These are phyloP conservation scores for Lyophyllum shimeji DNA, from an alignment of 768 basidiomycete genomes.

Conservation along the genomic window DNA sequence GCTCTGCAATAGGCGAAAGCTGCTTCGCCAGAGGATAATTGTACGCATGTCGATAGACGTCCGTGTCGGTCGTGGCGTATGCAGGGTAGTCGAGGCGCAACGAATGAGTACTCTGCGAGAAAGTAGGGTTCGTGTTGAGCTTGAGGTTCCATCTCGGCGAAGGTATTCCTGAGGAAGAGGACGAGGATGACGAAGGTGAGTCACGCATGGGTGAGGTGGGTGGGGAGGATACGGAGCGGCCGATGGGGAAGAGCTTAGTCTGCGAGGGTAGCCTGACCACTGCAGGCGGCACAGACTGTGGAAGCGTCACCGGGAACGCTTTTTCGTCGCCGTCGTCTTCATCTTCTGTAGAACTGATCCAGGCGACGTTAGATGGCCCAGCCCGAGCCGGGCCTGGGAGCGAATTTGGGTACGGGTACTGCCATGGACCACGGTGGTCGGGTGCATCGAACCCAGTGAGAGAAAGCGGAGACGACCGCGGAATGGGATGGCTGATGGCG, in stretches of 20 bases:
- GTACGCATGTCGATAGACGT: constrained; percentile 35
- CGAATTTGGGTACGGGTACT: constrained; percentile 23
- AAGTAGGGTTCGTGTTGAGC: constrained; percentile 25
- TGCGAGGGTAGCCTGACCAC: constrained; percentile 20
- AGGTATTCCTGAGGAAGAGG: constrained; percentile 19
- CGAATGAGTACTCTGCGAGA: constrained; percentile 40
- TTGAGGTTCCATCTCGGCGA: constrained; percentile 29
- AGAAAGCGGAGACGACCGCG: constrained; percentile 28
- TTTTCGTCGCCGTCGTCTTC: constrained; percentile 1
- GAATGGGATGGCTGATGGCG: constrained; percentile 36
- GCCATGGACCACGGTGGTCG: constrained; percentile 13
- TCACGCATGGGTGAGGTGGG: constrained; percentile 18
- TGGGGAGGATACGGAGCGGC: constrained; percentile 29
- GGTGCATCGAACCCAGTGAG: constrained; percentile 31
- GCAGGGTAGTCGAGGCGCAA: constrained; percentile 37
- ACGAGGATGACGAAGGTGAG: constrained; percentile 27
- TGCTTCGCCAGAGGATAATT: constrained; percentile 44
- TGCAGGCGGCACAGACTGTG: constrained; percentile 19
- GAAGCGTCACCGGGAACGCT: constrained; percentile 6
- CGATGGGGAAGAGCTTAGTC: constrained; percentile 19
- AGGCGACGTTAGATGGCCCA: constrained; percentile 38
- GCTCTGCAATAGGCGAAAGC: constrained; percentile 67
- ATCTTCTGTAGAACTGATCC: constrained; percentile 26
- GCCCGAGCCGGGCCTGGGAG: constrained; percentile 30
- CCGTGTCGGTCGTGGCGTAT: constrained; percentile 24